These are phyloP conservation scores for Nannochloropsis oceanica DNA, from an alignment of 108 stramenopile species.

Conservation along the genomic window DNA sequence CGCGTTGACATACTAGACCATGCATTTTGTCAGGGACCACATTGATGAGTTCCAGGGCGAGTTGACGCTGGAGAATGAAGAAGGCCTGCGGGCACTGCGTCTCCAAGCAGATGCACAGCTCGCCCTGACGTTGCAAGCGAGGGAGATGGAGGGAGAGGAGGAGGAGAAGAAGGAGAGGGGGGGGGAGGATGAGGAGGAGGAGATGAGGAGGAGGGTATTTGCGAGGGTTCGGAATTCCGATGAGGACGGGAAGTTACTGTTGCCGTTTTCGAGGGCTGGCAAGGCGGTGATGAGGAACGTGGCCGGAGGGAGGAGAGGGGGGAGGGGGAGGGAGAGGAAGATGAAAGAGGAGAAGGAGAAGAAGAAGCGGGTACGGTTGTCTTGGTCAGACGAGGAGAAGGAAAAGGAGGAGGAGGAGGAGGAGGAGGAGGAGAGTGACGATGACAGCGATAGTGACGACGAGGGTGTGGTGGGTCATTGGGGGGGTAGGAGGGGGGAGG, in stretches of 20 bases:
- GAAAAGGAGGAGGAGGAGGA: neutral
- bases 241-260: no score
- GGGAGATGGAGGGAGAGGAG: neutral
- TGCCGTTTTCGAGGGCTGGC: neutral
- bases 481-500: neutral
- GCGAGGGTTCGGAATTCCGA: no score
- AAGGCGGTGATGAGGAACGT: neutral
- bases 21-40: neutral
- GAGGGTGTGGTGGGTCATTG: no score
- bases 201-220: no score
- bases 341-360: neutral
- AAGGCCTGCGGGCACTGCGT: neutral
- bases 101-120: neutral
- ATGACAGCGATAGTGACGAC: no score
- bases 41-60: neutral
- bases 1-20: neutral
- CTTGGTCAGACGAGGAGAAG: neutral
- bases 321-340: neutral
- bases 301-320: neutral
- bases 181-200: neutral
- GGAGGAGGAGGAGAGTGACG: neutral
- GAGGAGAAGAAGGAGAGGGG: neutral
- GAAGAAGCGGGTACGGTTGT: neutral
- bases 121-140: neutral
- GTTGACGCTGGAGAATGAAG: neutral